Conservation (phyloP, 305 asterid genomes). For the Rubia peregrina region DNA sequence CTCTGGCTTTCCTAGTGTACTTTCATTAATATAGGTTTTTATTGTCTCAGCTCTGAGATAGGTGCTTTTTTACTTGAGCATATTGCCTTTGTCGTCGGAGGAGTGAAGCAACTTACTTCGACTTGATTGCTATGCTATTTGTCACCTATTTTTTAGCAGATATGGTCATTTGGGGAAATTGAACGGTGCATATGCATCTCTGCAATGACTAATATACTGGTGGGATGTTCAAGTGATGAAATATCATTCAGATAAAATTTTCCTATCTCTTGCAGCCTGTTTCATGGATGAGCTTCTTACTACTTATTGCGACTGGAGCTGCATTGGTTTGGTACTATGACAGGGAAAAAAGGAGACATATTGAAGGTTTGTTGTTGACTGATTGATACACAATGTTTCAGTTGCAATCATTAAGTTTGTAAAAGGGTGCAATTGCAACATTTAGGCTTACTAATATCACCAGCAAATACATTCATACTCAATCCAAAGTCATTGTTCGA, state of each 20-base stretch:
- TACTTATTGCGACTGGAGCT: constrained; percentile 75
- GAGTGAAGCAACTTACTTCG: not conserved
- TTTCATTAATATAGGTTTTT: not conserved
- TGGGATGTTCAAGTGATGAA: not conserved
- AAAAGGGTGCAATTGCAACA: not conserved
- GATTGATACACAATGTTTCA: constrained; percentile 25
- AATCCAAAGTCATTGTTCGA: not conserved
- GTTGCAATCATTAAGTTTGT: not conserved
- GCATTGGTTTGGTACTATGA: constrained; percentile 75
- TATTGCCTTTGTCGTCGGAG: not conserved
- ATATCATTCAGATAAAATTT: constrained; percentile 9
- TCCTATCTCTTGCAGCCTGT: constrained; percentile 47
- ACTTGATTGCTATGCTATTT: not conserved
- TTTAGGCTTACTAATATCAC: not conserved
- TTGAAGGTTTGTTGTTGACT: constrained; percentile 85
- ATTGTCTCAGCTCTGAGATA: not conserved
- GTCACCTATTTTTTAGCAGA: not conserved
- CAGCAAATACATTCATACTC: not conserved
- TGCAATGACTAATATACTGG: not conserved
- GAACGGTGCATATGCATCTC: not conserved
- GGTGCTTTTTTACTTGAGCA: not conserved
- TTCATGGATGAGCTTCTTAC: constrained; percentile 85
- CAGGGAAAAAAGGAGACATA: constrained; percentile 75
- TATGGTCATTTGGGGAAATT: not conserved
- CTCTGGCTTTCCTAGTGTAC: not conserved